Evolutionary conservation across 441 rosid genomes (phyloP), one percentile per base, ranked within the genome.

Genomic region (Populus hybrid): DNA sequence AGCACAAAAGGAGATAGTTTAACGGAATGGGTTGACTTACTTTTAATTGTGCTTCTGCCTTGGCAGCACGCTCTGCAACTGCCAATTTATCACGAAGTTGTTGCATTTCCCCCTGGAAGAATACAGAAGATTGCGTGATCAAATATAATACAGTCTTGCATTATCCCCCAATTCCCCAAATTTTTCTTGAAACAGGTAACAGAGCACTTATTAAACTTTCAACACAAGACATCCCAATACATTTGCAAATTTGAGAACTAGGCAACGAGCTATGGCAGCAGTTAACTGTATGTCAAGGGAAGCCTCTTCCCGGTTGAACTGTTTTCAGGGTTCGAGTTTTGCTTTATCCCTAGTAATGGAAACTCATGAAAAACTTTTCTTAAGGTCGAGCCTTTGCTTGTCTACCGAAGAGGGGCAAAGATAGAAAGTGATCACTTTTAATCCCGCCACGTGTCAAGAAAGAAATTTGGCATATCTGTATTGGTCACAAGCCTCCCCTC

Each of bases 21-120:
- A 24, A 30, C 4, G 21, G 34, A 76, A 26, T 34, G 42, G 28
- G 12, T 5, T 70, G 72, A 28, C 80, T 50, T 80, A 88, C 90
- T 81, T 88, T 88, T 78, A 88, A 8, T 28, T 88, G 90, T 64
- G 90, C 87, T 83, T 88, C 90, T 28, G 90, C 86, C 80, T 86
- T 88, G 53, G 90, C 89, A 69, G 90, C 72, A 36, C 90, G 88
- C 82, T 88, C 89, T 7, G 89, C 87, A 20, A 85, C 78, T 21
- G 80, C 85, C 61, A 87, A 80, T 73, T 87, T 87, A 73, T 87
- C 90, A 53, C 85, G 82, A 38, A 87, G 87, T 68, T 87, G 86
- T 69, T 87, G 90, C 88, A 87, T 86, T 84, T 87, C 90, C 69
- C 88, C 90, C 90, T 87, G 73, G 35, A 79, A 74, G 74, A 68